A percentile compares a stretch with the other conserved stretches of the same genome.
These are phyloP conservation scores for Ophiostoma populinum DNA, from an alignment of 2,329 filamentous ascomycete genomes.

Conservation along the genomic window DNA sequence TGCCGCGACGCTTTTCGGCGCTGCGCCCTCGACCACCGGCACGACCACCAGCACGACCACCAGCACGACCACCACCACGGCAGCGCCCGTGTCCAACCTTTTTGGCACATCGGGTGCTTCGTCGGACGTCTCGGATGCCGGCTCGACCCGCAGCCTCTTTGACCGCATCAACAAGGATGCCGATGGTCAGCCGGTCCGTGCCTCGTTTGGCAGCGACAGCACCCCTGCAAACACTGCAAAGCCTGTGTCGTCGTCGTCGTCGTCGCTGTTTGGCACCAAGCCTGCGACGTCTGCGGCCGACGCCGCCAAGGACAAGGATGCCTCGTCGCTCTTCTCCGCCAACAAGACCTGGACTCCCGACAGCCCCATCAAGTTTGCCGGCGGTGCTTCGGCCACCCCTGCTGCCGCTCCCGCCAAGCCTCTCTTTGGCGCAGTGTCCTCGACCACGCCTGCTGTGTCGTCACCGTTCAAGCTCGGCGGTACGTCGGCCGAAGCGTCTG, in stretches of 20 bases:
- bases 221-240: not conserved
- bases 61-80: too few relatives aligned
- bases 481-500: not conserved
- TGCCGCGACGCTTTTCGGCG: slow-evolving; percentile 16
- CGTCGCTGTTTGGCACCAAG: slow-evolving; percentile 13
- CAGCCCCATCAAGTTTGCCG: slow-evolving; percentile 36
- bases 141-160: slow-evolving; percentile 33
- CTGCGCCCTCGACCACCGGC: slow-evolving; percentile 15
- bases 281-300: slow-evolving; percentile 20
- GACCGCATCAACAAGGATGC: slow-evolving; percentile 34
- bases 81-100: too few relatives aligned
- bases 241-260: not conserved
- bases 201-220: slow-evolving; percentile 18
- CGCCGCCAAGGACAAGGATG: slow-evolving; percentile 26
- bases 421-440: slow-evolving; percentile 8
- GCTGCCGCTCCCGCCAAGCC: slow-evolving; percentile 5
- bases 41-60: slow-evolving; percentile 5
- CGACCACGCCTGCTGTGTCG: not conserved
- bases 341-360: slow-evolving; percentile 32
- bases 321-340: slow-evolving; percentile 12
- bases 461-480: slow-evolving; percentile 7
- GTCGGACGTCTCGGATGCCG: slow-evolving; percentile 26
- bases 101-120: slow-evolving; percentile 20
- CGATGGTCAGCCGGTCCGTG: slow-evolving; percentile 31
- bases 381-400: slow-evolving; percentile 9